phyloP scores from a whole-genome alignment of 2,329 filamentous ascomycete genomes.

The Metarhizium brunneum region DNA sequence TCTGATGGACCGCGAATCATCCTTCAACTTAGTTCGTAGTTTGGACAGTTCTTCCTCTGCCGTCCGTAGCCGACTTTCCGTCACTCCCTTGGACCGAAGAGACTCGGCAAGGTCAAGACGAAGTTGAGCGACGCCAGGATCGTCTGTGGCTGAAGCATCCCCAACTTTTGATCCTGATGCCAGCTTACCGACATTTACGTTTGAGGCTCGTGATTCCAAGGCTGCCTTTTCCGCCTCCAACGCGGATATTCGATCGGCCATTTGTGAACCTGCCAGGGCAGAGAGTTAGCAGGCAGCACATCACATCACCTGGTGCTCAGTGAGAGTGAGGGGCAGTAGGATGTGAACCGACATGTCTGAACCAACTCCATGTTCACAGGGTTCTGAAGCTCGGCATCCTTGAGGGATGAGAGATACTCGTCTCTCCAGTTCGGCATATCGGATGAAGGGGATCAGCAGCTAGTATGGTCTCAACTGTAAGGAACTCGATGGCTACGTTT shows the following conservation, averaged over 20 bases:
- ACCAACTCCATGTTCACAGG: constrained; percentile 58
- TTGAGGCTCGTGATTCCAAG: constrained; percentile 21
- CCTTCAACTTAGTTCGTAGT: constrained; percentile 48
- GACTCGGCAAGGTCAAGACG: constrained; percentile 67
- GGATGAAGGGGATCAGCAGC: neutral
- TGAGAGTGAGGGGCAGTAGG: constrained; percentile 8
- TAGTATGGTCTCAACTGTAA: neutral
- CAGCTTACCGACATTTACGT: constrained; percentile 10
- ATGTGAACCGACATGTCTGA: constrained; percentile 57
- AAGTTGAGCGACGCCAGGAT: constrained; percentile 37
- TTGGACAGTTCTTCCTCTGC: constrained; percentile 55
- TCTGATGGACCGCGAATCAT: constrained; percentile 52
- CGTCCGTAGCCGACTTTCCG: constrained; percentile 53
- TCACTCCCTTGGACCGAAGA: constrained; percentile 60
- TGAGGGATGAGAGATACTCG: constrained; percentile 69
- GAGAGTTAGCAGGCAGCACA: constrained; percentile 14
- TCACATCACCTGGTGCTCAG: neutral
- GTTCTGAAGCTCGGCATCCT: constrained; percentile 60
- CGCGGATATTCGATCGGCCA: constrained; percentile 57
- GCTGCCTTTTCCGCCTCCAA: constrained; percentile 49
- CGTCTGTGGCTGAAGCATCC: constrained; percentile 11
- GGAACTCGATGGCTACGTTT: neutral
- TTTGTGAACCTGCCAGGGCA: constrained; percentile 44
- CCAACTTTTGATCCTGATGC: constrained; percentile 6
- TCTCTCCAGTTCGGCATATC: constrained; percentile 64